Evolutionary conservation across 2,329 filamentous ascomycete genomes (phyloP).

Genomic region (Epichloe glyceriae): DNA sequence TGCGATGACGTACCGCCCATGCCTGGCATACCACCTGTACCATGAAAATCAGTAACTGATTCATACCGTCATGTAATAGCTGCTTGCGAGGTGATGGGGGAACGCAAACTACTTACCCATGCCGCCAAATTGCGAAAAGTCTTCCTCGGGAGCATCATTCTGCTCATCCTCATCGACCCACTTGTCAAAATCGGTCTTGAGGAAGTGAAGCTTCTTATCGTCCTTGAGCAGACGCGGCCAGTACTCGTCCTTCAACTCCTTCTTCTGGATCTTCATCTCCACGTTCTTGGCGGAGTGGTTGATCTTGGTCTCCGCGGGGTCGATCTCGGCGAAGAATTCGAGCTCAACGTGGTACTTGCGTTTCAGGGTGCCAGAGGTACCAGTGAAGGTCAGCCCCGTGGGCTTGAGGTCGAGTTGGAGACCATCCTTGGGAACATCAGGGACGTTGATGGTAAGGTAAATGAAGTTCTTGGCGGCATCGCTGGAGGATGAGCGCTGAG

Average conservation of each 20-base stretch:
- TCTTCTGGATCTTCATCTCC: constrained; percentile 89
- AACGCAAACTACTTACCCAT: constrained; percentile 44
- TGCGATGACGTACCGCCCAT: constrained; percentile 31
- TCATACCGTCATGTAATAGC: no score
- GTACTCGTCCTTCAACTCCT: constrained; percentile 86
- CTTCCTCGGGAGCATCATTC: constrained; percentile 75
- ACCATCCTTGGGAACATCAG: constrained; percentile 65
- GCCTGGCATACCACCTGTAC: constrained; percentile 39
- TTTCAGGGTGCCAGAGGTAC: constrained; percentile 73
- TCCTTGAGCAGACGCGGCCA: constrained; percentile 95
- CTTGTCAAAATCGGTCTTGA: constrained; percentile 99
- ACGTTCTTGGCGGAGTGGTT: constrained; percentile 82
- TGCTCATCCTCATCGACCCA: constrained; percentile 99
- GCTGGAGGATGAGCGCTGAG: constrained; percentile 75
- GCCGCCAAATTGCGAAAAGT: constrained; percentile 54
- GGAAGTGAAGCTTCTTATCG: constrained; percentile 76
- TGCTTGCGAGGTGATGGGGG: not conserved
- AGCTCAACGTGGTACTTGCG: constrained; percentile 75
- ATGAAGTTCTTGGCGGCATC: constrained; percentile 86
- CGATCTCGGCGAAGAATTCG: constrained; percentile 84
- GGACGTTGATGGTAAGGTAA: constrained; percentile 81
- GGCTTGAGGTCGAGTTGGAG: constrained; percentile 76
- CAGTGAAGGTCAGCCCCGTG: constrained; percentile 66
- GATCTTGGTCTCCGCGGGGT: constrained; percentile 69
- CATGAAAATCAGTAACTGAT: not conserved